Base-by-base conservation (phyloP, 192 early-diverging fungal genomes). In the Gorgonomyces haynaldii region DNA sequence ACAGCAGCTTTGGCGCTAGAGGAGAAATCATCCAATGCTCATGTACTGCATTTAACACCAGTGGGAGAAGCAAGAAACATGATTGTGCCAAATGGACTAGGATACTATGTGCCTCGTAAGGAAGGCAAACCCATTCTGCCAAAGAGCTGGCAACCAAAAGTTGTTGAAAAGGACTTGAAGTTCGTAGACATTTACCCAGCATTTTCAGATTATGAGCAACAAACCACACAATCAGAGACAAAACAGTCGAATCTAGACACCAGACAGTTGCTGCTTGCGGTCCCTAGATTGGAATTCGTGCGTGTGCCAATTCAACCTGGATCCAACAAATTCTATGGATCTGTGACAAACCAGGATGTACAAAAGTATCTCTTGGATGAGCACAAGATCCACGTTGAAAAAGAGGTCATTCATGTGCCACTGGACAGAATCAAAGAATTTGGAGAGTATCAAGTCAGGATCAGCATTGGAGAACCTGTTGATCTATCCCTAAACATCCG, bases 51-150 rank as follows among this genome's bases (percentile, higher is more conserved):
- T n/a, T n/a, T n/a, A n/a, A n/a, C n/a, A 28, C 12, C 20, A 58
- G 54, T 53, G 16, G 45, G 52, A 39, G 31, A 43, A 42, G 62
- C 57, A 9, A 53, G 62, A 10, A 61, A 65, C 29, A 54, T 51
- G 28, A 25, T 65, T 10, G 58, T 65, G 7, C 62, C 62, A 37
- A 54, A 54, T 45, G 48, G 49, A 21, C 36, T 60, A 10, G 62
- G 54, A 43, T 65, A 65, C 35, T 61, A 65, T 29, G 47, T 61
- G 10, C 62, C 62, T 16, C 25, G 62, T 20, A 30, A 52, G 26
- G 39, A 42, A 38, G 53, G 53, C 19, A 61, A 61, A 37, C 48
- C 62, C n/a, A 50, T 65, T 20, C 51, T 65, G 19, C 62, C 62
- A 15, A 51, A 65, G 22, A 58, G 58, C 30, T 65, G 62, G 62